Conservation (phyloP, 768 basidiomycete species). For the Panus rudis region DNA sequence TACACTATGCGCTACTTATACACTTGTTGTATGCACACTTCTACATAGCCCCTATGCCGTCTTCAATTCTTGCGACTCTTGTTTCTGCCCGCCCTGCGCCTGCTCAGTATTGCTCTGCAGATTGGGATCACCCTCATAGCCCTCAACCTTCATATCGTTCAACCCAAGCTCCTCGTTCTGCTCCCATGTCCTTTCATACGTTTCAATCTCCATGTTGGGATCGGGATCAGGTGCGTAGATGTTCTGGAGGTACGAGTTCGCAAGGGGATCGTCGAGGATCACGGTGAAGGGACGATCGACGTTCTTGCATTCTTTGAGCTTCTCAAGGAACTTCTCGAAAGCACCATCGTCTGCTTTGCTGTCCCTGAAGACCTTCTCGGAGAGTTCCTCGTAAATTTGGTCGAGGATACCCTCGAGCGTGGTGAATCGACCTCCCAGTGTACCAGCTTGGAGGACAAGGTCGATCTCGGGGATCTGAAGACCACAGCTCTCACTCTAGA, state of each 20-base stretch:
- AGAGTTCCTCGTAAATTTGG: conserved; percentile 93
- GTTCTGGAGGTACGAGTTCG: conserved; percentile 94
- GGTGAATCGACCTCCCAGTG: conserved; percentile 95
- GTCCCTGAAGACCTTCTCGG: conserved; percentile 80
- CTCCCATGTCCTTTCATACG: conserved; percentile 78
- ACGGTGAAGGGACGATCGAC: conserved; percentile 81
- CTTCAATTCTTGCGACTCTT: conserved; percentile 4
- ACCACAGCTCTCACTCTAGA: conserved; percentile 87
- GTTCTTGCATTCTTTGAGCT: conserved; percentile 79
- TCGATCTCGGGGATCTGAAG: conserved; percentile 92
- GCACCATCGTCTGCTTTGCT: conserved; percentile 43
- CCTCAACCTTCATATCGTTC: conserved; percentile 83
- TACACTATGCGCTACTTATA: too few species aligned
- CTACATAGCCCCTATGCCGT: too few species aligned
- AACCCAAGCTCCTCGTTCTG: conserved; percentile 95
- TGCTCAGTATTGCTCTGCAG: conserved; percentile 1
- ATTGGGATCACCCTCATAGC: conserved; percentile 39
- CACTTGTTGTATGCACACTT: too few species aligned
- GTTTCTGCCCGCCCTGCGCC: too few species aligned
- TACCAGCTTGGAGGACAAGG: conserved; percentile 84
- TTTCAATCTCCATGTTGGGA: conserved; percentile 81
- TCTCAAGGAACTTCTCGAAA: conserved; percentile 73
- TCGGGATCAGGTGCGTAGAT: conserved; percentile 96
- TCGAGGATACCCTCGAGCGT: conserved; percentile 93
- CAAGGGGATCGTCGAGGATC: conserved; percentile 91